phyloP scores from a whole-genome alignment of 1,284 basidiomycete species.

The Bothia castanella region DNA sequence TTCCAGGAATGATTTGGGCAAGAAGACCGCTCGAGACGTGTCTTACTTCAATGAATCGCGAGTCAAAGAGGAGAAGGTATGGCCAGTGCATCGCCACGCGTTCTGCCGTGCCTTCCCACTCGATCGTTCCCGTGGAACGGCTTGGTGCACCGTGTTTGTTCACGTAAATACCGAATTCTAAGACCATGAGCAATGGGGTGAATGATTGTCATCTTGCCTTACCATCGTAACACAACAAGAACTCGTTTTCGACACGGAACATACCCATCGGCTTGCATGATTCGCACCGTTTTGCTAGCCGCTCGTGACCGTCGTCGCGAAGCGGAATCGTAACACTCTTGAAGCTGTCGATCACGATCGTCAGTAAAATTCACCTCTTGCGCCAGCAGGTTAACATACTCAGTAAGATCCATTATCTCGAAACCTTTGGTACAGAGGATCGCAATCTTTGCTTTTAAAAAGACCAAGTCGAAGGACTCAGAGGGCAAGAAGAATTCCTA shows the following conservation, averaged over 20 bases:
- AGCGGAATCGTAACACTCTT: constrained; percentile 86
- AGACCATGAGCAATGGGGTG: constrained; percentile 2
- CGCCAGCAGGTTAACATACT: constrained; percentile 51
- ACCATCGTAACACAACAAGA: constrained; percentile 92
- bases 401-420: constrained; percentile 91
- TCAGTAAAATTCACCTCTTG: constrained; percentile 2
- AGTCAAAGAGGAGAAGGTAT: constrained; percentile 87
- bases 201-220: constrained; percentile 23
- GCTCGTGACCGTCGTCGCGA: constrained; percentile 69
- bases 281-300: constrained; percentile 80
- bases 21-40: constrained; percentile 83
- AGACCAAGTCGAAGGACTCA: constrained; percentile 85
- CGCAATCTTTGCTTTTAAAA: constrained; percentile 87
- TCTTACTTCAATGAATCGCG: constrained; percentile 90
- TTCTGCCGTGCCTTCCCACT: constrained; percentile 93
- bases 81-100: constrained; percentile 85
- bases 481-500: constrained; percentile 89
- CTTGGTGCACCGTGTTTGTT: constrained; percentile 85
- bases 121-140: constrained; percentile 70
- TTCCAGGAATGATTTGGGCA: constrained; percentile 83
- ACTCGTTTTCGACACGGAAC: constrained; percentile 89
- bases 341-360: constrained; percentile 46
- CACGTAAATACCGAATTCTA: constrained; percentile 90
- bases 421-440: constrained; percentile 93
- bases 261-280: constrained; percentile 84